Evolutionary conservation across 2,329 filamentous ascomycete genomes (phyloP).

Genomic region (Cladophialophora immunda): DNA sequence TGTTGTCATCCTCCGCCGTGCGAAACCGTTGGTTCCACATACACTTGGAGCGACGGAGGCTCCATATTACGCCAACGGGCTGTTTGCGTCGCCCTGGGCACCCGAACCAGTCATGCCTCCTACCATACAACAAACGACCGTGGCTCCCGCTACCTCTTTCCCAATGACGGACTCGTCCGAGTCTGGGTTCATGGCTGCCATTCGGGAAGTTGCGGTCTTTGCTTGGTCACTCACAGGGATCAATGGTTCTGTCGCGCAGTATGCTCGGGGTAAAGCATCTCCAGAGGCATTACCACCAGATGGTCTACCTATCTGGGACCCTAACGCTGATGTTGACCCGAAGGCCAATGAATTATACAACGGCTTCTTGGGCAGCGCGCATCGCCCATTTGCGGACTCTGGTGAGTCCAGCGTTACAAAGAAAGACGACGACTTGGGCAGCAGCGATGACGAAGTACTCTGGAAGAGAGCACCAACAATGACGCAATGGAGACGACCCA

Average conservation of each 20-base stretch:
- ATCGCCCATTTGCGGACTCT: constrained; percentile 33
- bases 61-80: constrained; percentile 63
- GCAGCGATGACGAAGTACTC: constrained; percentile 41
- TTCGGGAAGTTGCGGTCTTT: constrained; percentile 86
- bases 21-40: constrained; percentile 73
- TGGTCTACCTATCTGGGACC: constrained; percentile 69
- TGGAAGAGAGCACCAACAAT: constrained; percentile 37
- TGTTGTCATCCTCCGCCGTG: constrained; percentile 79
- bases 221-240: constrained; percentile 84
- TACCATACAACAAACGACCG: constrained; percentile 18
- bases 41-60: constrained; percentile 59
- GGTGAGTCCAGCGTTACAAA: constrained; percentile 18
- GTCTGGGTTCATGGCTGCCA: constrained; percentile 75
- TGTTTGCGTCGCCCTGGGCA: constrained; percentile 85
- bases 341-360: constrained; percentile 35
- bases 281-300: constrained; percentile 71
- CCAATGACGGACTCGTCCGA: constrained; percentile 48
- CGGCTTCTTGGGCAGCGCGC: constrained; percentile 39
- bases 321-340: constrained; percentile 42
- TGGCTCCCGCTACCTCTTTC: constrained; percentile 49
- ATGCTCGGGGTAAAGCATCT: constrained; percentile 67
- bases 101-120: constrained; percentile 65
- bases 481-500: constrained; percentile 38
- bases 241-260: constrained; percentile 75
- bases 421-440: constrained; percentile 31